Percentiles rank a stretch among this genome's conserved stretches.
phyloP scores from a whole-genome alignment of 2,329 filamentous ascomycete species.

The Chaetomiaceae sp. region DNA sequence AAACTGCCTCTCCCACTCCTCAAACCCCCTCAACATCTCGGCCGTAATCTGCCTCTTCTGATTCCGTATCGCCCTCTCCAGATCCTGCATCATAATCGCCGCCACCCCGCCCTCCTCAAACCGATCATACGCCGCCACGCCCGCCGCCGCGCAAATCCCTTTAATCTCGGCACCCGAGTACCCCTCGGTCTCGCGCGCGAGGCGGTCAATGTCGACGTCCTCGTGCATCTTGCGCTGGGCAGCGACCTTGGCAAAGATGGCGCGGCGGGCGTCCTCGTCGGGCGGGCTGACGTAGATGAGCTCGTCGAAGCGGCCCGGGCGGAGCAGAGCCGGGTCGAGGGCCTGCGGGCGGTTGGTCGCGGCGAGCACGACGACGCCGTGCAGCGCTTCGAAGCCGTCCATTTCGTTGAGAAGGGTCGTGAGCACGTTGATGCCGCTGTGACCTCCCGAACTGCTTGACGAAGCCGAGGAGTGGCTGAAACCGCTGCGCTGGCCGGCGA shows the following conservation, averaged over 20 bases:
- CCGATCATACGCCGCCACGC: constrained; percentile 40
- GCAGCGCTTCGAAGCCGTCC: constrained; percentile 85
- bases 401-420: constrained; percentile 90
- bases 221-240: constrained; percentile 53
- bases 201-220: constrained; percentile 60
- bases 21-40: constrained; percentile 55
- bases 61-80: constrained; percentile 39
- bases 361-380: constrained; percentile 79
- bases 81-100: constrained; percentile 32
- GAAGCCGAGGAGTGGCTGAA: constrained; percentile 37
- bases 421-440: constrained; percentile 70
- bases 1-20: constrained; percentile 49
- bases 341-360: constrained; percentile 88
- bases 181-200: constrained; percentile 65
- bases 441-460: constrained; percentile 28
- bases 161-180: constrained; percentile 82
- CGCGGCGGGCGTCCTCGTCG: constrained; percentile 64
- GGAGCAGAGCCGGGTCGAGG: constrained; percentile 79
- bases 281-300: constrained; percentile 84
- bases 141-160: constrained; percentile 46
- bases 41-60: constrained; percentile 56
- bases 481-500: constrained; percentile 54
- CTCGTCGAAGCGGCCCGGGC: constrained; percentile 80
- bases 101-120: constrained; percentile 1
- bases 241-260: constrained; percentile 69